These are phyloP conservation scores for Diplotaxis tenuifolia DNA, from an alignment of 345 rosid species.

Conservation along the genomic window DNA sequence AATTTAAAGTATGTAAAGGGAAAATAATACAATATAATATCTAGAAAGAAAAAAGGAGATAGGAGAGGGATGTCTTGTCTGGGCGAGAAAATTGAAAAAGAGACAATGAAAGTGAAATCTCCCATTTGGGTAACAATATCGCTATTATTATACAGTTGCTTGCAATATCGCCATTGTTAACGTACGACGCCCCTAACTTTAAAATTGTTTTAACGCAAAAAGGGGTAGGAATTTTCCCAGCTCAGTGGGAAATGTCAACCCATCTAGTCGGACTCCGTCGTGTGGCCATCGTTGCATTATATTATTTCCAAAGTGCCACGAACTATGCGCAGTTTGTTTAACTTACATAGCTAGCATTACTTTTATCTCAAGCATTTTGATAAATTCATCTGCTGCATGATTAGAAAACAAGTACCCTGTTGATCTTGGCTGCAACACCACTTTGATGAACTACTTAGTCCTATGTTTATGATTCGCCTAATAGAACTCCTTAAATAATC, in stretches of 20 bases:
- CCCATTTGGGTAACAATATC: slow-evolving; percentile 21
- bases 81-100: slow-evolving; percentile 2
- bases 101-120: slow-evolving; percentile 20
- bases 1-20: background rate
- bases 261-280: slow-evolving; percentile 15
- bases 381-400: slow-evolving; percentile 29
- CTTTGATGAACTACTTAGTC: slow-evolving; percentile 11
- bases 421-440: slow-evolving; percentile 10
- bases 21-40: background rate
- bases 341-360: background rate
- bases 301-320: slow-evolving; percentile 20
- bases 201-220: background rate
- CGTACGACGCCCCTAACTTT: slow-evolving; percentile 16
- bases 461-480: slow-evolving; percentile 5
- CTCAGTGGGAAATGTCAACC: slow-evolving; percentile 39
- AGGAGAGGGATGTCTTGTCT: slow-evolving; percentile 17
- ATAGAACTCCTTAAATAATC: no score
- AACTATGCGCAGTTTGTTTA: slow-evolving; percentile 18
- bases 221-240: slow-evolving; percentile 19
- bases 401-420: slow-evolving; percentile 9
- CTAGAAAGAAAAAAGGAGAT: no score
- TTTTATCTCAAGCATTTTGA: background rate
- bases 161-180: slow-evolving; percentile 31
- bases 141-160: slow-evolving; percentile 26
- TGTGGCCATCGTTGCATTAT: slow-evolving; percentile 31